Evolutionary conservation across 2,329 filamentous ascomycete genomes (phyloP).

Genomic region (Exophiala viscosa): DNA sequence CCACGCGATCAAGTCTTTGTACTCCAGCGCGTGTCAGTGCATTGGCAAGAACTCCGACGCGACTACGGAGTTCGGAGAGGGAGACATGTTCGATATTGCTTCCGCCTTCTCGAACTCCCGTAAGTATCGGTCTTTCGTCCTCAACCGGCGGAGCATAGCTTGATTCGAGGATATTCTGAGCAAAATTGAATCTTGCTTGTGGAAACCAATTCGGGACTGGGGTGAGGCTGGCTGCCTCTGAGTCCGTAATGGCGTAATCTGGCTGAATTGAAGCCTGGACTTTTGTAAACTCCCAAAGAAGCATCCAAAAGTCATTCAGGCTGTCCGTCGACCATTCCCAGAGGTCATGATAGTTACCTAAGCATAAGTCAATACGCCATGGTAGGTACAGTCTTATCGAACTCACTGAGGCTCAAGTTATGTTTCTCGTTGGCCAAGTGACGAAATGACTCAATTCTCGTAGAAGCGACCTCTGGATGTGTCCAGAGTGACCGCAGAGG

Average conservation of each 20-base stretch:
- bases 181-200: constrained; percentile 69
- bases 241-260: constrained; percentile 42
- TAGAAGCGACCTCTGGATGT: not conserved
- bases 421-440: not conserved
- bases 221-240: constrained; percentile 23
- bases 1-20: constrained; percentile 66
- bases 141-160: constrained; percentile 54
- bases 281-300: constrained; percentile 9
- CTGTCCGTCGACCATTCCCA: constrained; percentile 7
- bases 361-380: not conserved
- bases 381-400: not conserved
- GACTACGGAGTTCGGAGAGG: constrained; percentile 61
- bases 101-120: constrained; percentile 52
- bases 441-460: not conserved
- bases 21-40: constrained; percentile 66
- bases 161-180: constrained; percentile 68
- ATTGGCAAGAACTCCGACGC: constrained; percentile 57
- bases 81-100: constrained; percentile 48
- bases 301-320: constrained; percentile 9
- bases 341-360: constrained; percentile 7
- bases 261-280: constrained; percentile 5
- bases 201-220: constrained; percentile 69
- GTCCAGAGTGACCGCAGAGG: not conserved
- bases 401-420: not conserved
- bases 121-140: constrained; percentile 65